phyloP scores from a whole-genome alignment of 164 flowering plant species.

The Pachysandra terminalis region DNA sequence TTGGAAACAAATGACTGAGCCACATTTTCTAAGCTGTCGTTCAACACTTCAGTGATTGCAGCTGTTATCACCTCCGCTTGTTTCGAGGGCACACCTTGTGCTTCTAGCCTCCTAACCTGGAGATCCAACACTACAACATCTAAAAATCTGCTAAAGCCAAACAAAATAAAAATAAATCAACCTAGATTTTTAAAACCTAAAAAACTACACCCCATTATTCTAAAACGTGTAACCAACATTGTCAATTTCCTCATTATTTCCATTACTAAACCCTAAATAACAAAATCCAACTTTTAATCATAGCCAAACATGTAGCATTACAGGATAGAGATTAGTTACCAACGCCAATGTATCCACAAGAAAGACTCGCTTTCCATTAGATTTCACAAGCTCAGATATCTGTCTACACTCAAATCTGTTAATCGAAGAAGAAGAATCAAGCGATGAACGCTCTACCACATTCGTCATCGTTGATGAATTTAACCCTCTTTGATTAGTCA shows the following conservation, averaged over 20 bases:
- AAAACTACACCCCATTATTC: neutral
- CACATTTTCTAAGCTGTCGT: constrained; percentile 68
- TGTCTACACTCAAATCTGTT: constrained; percentile 19
- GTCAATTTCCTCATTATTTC: neutral
- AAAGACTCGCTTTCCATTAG: constrained; percentile 16
- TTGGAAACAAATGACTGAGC: constrained; percentile 58
- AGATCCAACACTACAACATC: neutral
- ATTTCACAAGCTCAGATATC: constrained; percentile 6
- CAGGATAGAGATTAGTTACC: constrained; percentile 8
- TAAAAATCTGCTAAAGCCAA: neutral
- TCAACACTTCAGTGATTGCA: constrained; percentile 57
- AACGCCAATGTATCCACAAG: constrained; percentile 24
- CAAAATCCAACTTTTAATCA: too few relatives aligned
- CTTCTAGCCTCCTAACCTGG: constrained; percentile 62
- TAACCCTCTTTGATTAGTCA: constrained; percentile 16
- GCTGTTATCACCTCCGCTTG: constrained; percentile 76
- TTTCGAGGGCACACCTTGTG: constrained; percentile 62
- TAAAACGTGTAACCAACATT: neutral
- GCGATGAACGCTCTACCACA: neutral
- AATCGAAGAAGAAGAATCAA: neutral
- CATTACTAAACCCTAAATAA: neutral
- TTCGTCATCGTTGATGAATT: constrained; percentile 6
- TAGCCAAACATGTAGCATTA: neutral
- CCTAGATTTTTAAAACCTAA: neutral
- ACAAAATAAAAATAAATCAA: neutral